Evolutionary conservation across 306 rosid species (phyloP).

Genomic region (Myrica gale): DNA sequence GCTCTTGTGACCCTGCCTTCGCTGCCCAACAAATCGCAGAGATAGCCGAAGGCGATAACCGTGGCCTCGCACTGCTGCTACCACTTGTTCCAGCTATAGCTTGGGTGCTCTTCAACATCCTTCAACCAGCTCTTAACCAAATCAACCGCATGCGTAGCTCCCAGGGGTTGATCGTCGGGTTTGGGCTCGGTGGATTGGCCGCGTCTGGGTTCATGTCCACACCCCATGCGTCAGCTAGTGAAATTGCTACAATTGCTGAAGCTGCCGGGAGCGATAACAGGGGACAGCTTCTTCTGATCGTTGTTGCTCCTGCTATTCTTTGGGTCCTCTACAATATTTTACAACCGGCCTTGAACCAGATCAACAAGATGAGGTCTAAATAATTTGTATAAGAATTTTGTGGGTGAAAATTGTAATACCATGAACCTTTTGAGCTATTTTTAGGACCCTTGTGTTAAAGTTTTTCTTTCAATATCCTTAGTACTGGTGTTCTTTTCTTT

Average conservation of each 20-base stretch:
- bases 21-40: slow-evolving; percentile 79
- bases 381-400: slow-evolving; percentile 29
- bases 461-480: too few relatives aligned
- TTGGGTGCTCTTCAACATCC: slow-evolving; percentile 90
- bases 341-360: slow-evolving; percentile 91
- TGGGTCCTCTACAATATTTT: slow-evolving; percentile 89
- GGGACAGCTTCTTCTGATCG: slow-evolving; percentile 74
- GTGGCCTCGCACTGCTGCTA: slow-evolving; percentile 68
- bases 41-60: slow-evolving; percentile 77
- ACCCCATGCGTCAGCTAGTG: slow-evolving; percentile 59
- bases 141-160: slow-evolving; percentile 60
- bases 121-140: slow-evolving; percentile 88
- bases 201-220: slow-evolving; percentile 44
- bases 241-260: slow-evolving; percentile 53
- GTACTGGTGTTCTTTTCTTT: too few relatives aligned
- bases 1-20: slow-evolving; percentile 55
- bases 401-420: too few relatives aligned
- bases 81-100: slow-evolving; percentile 78
- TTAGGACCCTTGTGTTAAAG: too few relatives aligned
- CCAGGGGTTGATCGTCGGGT: slow-evolving; percentile 56
- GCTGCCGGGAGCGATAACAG: slow-evolving; percentile 55
- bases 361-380: slow-evolving; percentile 80
- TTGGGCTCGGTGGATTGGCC: slow-evolving; percentile 65
- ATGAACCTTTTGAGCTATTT: too few relatives aligned
- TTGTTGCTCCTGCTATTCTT: slow-evolving; percentile 69